phyloP scores from a whole-genome alignment of 257 asterid species.

The Forsythia suspensa region DNA sequence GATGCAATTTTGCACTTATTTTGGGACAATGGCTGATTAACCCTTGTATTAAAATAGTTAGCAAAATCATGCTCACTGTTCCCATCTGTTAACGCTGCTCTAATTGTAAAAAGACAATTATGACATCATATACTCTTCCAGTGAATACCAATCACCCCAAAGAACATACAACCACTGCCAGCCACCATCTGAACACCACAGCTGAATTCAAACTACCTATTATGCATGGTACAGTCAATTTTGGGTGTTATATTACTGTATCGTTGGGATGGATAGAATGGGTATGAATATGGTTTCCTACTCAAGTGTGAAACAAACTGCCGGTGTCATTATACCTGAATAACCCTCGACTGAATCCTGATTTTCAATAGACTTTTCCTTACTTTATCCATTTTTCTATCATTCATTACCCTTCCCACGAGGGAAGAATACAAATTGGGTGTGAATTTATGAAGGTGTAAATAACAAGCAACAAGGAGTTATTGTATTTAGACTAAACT shows the following conservation, averaged over 20 bases:
- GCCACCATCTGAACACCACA: too few species aligned
- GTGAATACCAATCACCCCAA: too few species aligned
- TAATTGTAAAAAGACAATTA: too few species aligned
- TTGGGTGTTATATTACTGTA: too few species aligned
- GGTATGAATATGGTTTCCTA: too few species aligned
- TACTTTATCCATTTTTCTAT: neutral
- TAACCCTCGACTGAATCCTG: too few species aligned
- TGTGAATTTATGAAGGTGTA: neutral
- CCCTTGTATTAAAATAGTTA: neutral
- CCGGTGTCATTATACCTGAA: too few species aligned
- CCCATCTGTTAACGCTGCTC: neutral
- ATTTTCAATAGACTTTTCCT: neutral
- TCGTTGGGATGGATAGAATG: too few species aligned
- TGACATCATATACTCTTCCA: neutral
- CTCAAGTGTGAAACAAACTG: too few species aligned
- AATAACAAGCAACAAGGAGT: neutral
- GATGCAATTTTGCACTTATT: neutral
- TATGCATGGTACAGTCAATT: too few species aligned
- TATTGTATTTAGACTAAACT: neutral
- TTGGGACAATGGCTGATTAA: neutral
- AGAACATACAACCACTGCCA: too few species aligned
- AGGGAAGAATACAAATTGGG: neutral
- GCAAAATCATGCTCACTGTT: neutral
- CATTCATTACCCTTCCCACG: neutral
- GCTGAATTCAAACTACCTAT: too few species aligned